A percentile compares a stretch with the other conserved stretches of the same genome.
Evolutionary conservation across 2,329 filamentous ascomycete species (phyloP).

Genomic region (Neofusicoccum parvum): DNA sequence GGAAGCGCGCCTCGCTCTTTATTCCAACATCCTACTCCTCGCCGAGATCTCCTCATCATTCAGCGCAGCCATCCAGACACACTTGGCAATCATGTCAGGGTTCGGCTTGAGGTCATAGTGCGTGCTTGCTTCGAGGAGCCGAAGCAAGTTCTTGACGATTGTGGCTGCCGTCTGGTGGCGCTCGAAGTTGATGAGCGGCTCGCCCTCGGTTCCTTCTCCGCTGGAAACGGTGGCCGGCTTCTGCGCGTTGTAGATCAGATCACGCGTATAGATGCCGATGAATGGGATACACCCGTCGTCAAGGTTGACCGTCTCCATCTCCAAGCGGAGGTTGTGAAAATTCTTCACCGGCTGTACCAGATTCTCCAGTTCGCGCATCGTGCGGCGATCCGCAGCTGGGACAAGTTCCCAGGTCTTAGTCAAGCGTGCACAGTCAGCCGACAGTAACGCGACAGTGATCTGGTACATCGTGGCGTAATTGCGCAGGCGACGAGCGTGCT

Average conservation of each 20-base stretch:
- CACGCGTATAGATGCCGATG: constrained; percentile 79
- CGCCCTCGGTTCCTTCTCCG: constrained; percentile 58
- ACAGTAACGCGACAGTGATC: constrained; percentile 74
- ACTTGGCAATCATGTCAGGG: constrained; percentile 75
- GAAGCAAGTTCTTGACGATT: constrained; percentile 76
- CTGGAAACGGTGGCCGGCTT: constrained; percentile 57
- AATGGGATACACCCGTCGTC: constrained; percentile 81
- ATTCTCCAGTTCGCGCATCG: constrained; percentile 68
- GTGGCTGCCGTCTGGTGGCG: constrained; percentile 73
- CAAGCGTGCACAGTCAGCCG: constrained; percentile 70
- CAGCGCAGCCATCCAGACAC: constrained; percentile 81
- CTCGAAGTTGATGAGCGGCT: constrained; percentile 81
- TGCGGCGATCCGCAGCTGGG: constrained; percentile 64
- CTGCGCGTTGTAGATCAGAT: constrained; percentile 79
- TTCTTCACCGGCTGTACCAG: constrained; percentile 78
- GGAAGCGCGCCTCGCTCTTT: background rate
- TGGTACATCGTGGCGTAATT: constrained; percentile 87
- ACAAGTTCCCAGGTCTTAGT: constrained; percentile 72
- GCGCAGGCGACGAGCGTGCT: constrained; percentile 72
- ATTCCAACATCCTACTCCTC: constrained; percentile 24
- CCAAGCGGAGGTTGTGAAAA: constrained; percentile 73
- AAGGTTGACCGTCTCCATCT: constrained; percentile 72
- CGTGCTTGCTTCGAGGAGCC: constrained; percentile 77
- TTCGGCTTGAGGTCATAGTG: constrained; percentile 74
- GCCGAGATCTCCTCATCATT: constrained; percentile 70